Evolutionary conservation across 495 filamentous ascomycete genomes (phyloP).

Genomic region (Bryoglossum gracile): DNA sequence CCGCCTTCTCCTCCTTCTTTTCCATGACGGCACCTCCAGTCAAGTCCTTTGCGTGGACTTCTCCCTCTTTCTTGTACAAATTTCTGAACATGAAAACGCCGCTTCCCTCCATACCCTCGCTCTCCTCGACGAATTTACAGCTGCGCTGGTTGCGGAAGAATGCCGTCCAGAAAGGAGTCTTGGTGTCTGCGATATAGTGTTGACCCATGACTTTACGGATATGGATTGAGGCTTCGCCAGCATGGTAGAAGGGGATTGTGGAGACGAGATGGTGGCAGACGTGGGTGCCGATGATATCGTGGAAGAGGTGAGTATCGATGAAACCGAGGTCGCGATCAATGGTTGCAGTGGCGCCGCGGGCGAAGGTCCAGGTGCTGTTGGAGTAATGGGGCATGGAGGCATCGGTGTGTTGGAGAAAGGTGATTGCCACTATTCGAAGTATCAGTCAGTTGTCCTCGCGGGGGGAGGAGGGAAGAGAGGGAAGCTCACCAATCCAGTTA

Average conservation of each 20-base stretch:
- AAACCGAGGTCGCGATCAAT: constrained; percentile 65
- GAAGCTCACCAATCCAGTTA: constrained; percentile 48
- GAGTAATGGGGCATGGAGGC: constrained; percentile 58
- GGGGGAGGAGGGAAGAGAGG: neutral
- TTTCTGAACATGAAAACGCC: constrained; percentile 50
- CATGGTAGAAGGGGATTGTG: constrained; percentile 64
- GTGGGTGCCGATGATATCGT: constrained; percentile 67
- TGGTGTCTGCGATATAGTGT: constrained; percentile 50
- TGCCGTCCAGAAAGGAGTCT: constrained; percentile 37
- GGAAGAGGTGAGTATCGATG: constrained; percentile 62
- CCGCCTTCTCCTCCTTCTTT: constrained; percentile 9
- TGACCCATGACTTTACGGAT: constrained; percentile 58
- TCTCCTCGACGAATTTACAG: constrained; percentile 47
- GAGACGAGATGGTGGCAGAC: constrained; percentile 63
- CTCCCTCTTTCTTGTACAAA: constrained; percentile 15
- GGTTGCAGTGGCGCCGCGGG: constrained; percentile 59
- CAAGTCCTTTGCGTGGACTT: constrained; percentile 13
- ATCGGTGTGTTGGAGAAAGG: constrained; percentile 68
- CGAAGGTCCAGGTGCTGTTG: constrained; percentile 55
- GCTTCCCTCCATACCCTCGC: constrained; percentile 36
- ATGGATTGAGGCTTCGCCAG: constrained; percentile 61
- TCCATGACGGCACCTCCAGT: constrained; percentile 3
- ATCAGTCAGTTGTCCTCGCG: constrained; percentile 11
- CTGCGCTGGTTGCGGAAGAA: constrained; percentile 40
- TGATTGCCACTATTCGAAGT: constrained; percentile 44